These are phyloP conservation scores for Tetracladium marchalianum DNA, from an alignment of 495 filamentous ascomycete genomes.

Conservation along the genomic window DNA sequence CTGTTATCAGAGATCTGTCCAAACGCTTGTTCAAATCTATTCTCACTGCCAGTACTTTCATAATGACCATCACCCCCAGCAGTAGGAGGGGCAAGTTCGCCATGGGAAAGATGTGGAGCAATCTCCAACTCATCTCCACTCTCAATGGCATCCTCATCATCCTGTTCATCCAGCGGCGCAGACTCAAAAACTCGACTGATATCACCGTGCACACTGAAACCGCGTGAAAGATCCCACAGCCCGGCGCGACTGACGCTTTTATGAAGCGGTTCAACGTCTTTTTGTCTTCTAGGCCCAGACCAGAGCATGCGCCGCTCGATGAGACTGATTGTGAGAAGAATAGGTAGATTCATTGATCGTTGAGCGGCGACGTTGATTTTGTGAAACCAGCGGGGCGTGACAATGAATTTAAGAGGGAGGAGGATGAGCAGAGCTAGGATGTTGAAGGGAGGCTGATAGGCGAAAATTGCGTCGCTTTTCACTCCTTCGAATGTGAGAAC, in stretches of 20 bases:
- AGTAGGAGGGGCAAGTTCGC: background rate
- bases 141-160: constrained; percentile 5
- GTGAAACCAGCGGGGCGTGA: constrained; percentile 64
- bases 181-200: constrained; percentile 58
- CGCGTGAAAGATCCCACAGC: constrained; percentile 38
- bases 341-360: constrained; percentile 52
- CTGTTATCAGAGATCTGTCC: background rate
- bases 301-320: constrained; percentile 45
- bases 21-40: too few species aligned
- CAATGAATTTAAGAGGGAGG: constrained; percentile 53
- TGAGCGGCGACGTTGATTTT: constrained; percentile 62
- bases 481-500: constrained; percentile 70
- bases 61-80: background rate
- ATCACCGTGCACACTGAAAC: constrained; percentile 52
- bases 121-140: constrained; percentile 8
- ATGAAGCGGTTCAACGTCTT: constrained; percentile 15
- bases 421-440: constrained; percentile 53
- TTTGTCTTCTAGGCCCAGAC: constrained; percentile 30
- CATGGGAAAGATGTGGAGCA: too few species aligned
- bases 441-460: constrained; percentile 67
- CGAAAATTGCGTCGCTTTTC: constrained; percentile 54
- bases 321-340: constrained; percentile 49
- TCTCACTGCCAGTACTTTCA: background rate
- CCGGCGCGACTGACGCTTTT: constrained; percentile 11
- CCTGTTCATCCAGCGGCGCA: constrained; percentile 45